Evolutionary conservation across 306 rosid species (phyloP).

Genomic region (Cajanus cajan): DNA sequence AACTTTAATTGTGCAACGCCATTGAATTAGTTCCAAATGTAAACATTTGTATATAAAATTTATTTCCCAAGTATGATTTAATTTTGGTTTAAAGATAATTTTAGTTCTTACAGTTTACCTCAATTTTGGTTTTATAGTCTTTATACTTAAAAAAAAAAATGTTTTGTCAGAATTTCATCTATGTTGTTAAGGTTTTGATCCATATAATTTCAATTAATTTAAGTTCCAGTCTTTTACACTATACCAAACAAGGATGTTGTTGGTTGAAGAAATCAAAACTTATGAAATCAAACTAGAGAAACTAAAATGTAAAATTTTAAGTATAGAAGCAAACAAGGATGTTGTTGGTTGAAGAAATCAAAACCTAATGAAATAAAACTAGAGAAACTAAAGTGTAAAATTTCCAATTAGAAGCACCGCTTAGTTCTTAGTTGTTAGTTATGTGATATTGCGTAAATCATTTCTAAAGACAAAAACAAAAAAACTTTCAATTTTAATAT

Average conservation of each 20-base stretch:
- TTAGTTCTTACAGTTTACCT: not conserved
- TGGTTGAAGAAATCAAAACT: too few species aligned
- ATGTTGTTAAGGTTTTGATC: not conserved
- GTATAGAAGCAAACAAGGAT: too few species aligned
- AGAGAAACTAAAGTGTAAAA: not conserved
- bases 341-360: not conserved
- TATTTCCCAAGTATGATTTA: not conserved
- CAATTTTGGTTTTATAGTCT: not conserved
- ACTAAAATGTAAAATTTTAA: not conserved
- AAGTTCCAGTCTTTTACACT: not conserved
- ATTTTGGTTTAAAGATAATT: not conserved
- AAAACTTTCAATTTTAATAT: not conserved
- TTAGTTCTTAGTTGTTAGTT: too few species aligned
- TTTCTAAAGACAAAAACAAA: not conserved
- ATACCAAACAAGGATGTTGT: too few species aligned
- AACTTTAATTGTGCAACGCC: not conserved
- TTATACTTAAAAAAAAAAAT: not conserved
- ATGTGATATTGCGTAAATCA: too few species aligned
- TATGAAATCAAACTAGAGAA: too few species aligned
- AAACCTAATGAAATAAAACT: not conserved
- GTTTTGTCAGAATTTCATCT: not conserved
- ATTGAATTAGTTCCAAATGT: not conserved
- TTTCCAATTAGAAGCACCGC: too few species aligned
- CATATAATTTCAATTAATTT: not conserved
- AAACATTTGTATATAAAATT: not conserved